phyloP scores from a whole-genome alignment of 2,329 filamentous ascomycete genomes.

The Hypomyces rosellus region DNA sequence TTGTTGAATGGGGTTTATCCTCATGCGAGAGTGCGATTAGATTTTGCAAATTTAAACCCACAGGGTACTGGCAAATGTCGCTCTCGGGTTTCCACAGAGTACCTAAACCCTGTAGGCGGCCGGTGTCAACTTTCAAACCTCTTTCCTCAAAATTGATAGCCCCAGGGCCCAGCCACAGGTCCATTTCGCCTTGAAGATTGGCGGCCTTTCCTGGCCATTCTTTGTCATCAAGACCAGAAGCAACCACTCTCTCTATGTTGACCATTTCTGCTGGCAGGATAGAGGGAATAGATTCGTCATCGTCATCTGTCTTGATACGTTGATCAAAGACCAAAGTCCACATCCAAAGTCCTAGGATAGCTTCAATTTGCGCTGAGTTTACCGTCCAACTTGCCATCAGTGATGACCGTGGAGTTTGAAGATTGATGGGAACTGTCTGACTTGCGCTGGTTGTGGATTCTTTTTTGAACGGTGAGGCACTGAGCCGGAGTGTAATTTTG shows the following conservation, averaged over 20 bases:
- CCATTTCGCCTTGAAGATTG: conserved; percentile 5
- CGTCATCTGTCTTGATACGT: not conserved
- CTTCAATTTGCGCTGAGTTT: conserved; percentile 11
- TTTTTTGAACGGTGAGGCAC: not conserved
- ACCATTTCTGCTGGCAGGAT: not conserved
- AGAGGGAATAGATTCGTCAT: not conserved
- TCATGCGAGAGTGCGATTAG: not conserved
- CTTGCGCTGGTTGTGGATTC: not conserved
- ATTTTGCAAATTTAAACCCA: not conserved
- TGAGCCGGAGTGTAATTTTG: not conserved
- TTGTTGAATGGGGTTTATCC: not conserved
- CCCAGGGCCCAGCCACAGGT: conserved; percentile 10
- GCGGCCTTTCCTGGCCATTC: not conserved
- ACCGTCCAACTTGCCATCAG: conserved; percentile 5
- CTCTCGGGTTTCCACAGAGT: not conserved
- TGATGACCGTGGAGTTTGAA: not conserved
- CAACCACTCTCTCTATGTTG: not conserved
- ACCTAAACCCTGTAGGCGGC: not conserved
- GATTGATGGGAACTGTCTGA: not conserved
- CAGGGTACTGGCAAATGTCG: too few species aligned
- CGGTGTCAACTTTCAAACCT: not conserved
- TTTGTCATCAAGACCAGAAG: not conserved
- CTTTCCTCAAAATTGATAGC: conserved; percentile 1
- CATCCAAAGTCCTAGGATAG: conserved; percentile 13
- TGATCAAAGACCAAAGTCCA: conserved; percentile 9